Evolutionary conservation across 2,329 filamentous ascomycete species (phyloP).

Genomic region (Xylaria multiplex): DNA sequence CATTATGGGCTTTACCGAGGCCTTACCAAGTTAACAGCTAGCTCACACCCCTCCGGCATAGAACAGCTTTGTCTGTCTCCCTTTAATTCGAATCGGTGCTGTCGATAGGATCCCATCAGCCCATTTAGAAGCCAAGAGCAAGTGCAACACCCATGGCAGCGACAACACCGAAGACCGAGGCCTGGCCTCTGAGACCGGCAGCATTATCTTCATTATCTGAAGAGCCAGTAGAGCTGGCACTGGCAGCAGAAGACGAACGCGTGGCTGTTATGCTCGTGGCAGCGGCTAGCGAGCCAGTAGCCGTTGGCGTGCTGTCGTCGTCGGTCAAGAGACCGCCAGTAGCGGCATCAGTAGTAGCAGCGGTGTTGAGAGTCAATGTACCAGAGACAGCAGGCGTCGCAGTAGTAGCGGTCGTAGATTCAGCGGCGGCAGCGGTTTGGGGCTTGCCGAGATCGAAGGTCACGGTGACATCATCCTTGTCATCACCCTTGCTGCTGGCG

Average conservation of each 20-base stretch:
- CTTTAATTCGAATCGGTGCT: neutral
- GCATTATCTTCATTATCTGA: slow-evolving; percentile 26
- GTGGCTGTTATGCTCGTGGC: slow-evolving; percentile 18
- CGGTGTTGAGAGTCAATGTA: slow-evolving; percentile 20
- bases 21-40: neutral
- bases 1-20: slow-evolving; percentile 12
- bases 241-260: slow-evolving; percentile 14
- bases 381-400: slow-evolving; percentile 20
- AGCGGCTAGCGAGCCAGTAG: slow-evolving; percentile 7
- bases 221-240: slow-evolving; percentile 1
- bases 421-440: slow-evolving; percentile 22
- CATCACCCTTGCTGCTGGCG: slow-evolving; percentile 17
- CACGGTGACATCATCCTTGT: slow-evolving; percentile 8
- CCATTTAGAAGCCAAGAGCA: slow-evolving; percentile 41
- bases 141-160: slow-evolving; percentile 43
- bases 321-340: slow-evolving; percentile 25
- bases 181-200: slow-evolving; percentile 31
- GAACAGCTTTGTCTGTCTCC: neutral
- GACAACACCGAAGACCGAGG: slow-evolving; percentile 43
- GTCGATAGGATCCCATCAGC: neutral
- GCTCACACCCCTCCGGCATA: neutral
- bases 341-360: slow-evolving; percentile 14
- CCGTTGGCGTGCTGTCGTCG: slow-evolving; percentile 9
- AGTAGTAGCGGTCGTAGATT: slow-evolving; percentile 15
- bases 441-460: slow-evolving; percentile 29